Percentiles rank a stretch among this genome's conserved stretches.
phyloP scores from a whole-genome alignment of 1,284 basidiomycete species.

The Pascua sp. region DNA sequence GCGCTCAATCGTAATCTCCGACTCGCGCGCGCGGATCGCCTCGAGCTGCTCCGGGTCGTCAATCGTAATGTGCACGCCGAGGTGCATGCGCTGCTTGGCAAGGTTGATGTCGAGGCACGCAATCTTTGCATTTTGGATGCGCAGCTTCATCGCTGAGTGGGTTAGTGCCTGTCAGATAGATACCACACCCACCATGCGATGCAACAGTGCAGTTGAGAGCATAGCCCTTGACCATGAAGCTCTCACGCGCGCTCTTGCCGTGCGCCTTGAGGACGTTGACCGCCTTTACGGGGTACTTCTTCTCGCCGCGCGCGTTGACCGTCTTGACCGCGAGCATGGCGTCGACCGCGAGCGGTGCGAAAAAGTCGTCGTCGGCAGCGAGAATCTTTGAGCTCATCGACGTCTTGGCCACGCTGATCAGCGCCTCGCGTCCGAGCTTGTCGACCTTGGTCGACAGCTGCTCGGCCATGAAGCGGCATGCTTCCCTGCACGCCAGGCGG shows the following conservation, averaged over 20 bases:
- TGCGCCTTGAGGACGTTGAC: slow-evolving; percentile 99
- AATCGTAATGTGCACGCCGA: slow-evolving; percentile 95
- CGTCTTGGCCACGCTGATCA: slow-evolving; percentile 97
- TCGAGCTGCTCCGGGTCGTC: slow-evolving; percentile 96
- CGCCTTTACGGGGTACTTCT: slow-evolving; percentile 99
- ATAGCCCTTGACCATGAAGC: slow-evolving; percentile 92
- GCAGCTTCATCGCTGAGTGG: slow-evolving; percentile 88
- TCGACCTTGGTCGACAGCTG: slow-evolving; percentile 96
- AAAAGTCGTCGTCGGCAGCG: slow-evolving; percentile 93
- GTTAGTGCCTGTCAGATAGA: neutral
- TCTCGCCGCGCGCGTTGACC: slow-evolving; percentile 88
- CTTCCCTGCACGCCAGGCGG: slow-evolving; percentile 89
- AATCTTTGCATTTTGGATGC: slow-evolving; percentile 89
- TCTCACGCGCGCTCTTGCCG: slow-evolving; percentile 92
- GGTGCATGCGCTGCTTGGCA: slow-evolving; percentile 94
- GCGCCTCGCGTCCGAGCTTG: slow-evolving; percentile 78
- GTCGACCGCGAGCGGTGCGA: slow-evolving; percentile 97
- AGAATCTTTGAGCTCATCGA: slow-evolving; percentile 99
- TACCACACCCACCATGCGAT: slow-evolving; percentile 72
- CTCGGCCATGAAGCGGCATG: slow-evolving; percentile 97
- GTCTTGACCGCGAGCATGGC: slow-evolving; percentile 98
- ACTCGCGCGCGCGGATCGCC: slow-evolving; percentile 90
- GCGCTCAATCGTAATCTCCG: slow-evolving; percentile 93
- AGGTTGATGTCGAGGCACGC: slow-evolving; percentile 98
- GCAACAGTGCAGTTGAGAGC: slow-evolving; percentile 98